Percentiles rank a stretch among this genome's conserved stretches.
phyloP scores from a whole-genome alignment of 306 rosid species.

The barrel medic (Medicago truncatula) region DNA sequence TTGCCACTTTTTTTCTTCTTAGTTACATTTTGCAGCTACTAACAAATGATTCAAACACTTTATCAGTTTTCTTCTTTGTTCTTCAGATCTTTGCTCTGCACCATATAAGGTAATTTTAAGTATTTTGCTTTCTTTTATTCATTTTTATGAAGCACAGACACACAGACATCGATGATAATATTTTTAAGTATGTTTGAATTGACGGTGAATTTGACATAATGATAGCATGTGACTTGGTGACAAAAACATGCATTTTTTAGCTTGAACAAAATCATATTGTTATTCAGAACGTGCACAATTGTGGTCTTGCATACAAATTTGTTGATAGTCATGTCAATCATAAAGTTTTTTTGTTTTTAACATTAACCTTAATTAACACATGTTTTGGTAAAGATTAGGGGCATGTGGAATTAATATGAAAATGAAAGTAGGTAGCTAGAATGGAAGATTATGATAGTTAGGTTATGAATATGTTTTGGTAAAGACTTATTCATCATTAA shows the following conservation, averaged over 20 bases:
- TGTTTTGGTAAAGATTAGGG: conserved; percentile 12
- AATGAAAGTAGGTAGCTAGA: conserved; percentile 22
- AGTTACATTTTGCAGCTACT: not conserved
- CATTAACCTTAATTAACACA: not conserved
- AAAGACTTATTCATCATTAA: no score
- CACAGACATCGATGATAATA: no score
- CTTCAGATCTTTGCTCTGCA: not conserved
- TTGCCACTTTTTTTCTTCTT: not conserved
- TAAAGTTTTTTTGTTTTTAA: not conserved
- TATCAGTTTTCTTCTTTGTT: not conserved
- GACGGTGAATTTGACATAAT: not conserved
- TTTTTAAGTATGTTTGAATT: no score
- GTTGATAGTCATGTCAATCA: not conserved
- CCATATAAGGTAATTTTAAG: not conserved
- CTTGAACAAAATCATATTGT: no score
- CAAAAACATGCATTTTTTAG: not conserved
- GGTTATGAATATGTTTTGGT: not conserved
- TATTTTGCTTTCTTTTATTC: not conserved
- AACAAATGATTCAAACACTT: not conserved
- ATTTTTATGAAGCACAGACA: no score
- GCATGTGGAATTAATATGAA: conserved; percentile 20
- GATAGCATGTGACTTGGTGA: not conserved
- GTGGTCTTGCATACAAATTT: not conserved
- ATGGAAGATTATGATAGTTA: conserved; percentile 15
- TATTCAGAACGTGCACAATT: not conserved